A percentile compares a stretch with the other conserved stretches of the same genome.
phyloP scores from a whole-genome alignment of 371 early-diverging fungal species.

The Saksenaea oblongispora region DNA sequence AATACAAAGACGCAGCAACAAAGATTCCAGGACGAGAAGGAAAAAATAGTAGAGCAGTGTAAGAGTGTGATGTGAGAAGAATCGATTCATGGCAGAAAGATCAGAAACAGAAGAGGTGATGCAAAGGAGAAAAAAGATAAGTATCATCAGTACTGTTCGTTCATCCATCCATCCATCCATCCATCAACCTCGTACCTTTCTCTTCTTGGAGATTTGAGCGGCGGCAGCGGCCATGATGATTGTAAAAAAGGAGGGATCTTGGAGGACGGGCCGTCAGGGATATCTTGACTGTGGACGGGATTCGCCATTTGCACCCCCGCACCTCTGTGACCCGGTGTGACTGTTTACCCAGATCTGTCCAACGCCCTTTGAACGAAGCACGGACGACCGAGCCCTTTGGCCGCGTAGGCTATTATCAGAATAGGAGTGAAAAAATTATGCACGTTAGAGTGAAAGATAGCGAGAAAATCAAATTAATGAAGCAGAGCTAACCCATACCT shows the following conservation, averaged over 20 bases:
- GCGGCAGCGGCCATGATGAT: conserved; percentile 43
- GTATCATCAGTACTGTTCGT: conserved; percentile 8
- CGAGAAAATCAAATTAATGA: no score
- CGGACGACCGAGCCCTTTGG: no score
- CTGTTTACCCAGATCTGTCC: no score
- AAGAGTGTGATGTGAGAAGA: background rate
- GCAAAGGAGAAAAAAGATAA: background rate
- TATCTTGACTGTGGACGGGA: conserved; percentile 3
- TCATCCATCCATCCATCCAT: conserved; percentile 36
- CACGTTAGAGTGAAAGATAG: no score
- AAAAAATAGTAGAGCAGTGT: background rate
- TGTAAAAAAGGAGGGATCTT: conserved; percentile 32
- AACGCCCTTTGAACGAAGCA: no score
- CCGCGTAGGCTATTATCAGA: no score
- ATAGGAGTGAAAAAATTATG: no score
- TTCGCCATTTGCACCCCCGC: no score
- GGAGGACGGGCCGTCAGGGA: conserved; percentile 2
- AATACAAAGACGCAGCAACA: background rate
- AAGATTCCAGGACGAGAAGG: background rate
- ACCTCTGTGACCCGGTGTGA: no score
- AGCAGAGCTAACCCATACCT: no score
- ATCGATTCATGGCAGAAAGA: background rate
- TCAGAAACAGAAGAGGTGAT: background rate
- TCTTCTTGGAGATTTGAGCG: conserved; percentile 76
- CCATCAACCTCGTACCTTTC: conserved; percentile 58